A percentile compares a stretch with the other conserved stretches of the same genome.
These are phyloP conservation scores for Eutypella sp. DNA, from an alignment of 2,329 filamentous ascomycete genomes.

Conservation along the genomic window DNA sequence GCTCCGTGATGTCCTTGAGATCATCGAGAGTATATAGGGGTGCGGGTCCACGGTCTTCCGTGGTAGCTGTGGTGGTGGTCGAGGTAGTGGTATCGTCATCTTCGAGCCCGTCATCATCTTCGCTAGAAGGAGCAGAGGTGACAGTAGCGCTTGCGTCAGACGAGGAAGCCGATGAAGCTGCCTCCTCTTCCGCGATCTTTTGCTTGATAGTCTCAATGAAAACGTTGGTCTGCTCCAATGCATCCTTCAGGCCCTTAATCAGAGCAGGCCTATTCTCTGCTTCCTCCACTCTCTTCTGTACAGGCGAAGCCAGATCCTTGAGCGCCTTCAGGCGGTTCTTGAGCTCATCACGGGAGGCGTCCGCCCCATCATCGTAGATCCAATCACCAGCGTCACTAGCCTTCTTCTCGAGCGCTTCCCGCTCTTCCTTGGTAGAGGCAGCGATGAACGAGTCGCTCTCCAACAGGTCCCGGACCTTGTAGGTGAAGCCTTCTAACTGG, in stretches of 20 bases:
- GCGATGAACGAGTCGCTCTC: constrained; percentile 70
- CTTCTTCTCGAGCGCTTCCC: constrained; percentile 61
- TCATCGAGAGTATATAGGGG: constrained; percentile 71
- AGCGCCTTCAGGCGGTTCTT: constrained; percentile 72
- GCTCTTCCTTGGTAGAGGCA: constrained; percentile 64
- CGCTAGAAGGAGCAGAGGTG: constrained; percentile 41
- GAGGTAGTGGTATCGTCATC: constrained; percentile 51
- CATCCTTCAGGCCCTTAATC: constrained; percentile 61
- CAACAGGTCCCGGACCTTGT: constrained; percentile 78
- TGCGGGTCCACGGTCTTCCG: constrained; percentile 51
- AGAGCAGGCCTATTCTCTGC: constrained; percentile 64
- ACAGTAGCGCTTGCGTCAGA: constrained; percentile 36
- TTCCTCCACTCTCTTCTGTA: constrained; percentile 72
- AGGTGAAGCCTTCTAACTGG: constrained; percentile 89
- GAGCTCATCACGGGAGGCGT: constrained; percentile 70
- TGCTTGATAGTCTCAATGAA: constrained; percentile 66
- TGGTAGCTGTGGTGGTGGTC: constrained; percentile 35
- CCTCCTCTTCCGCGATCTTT: constrained; percentile 65
- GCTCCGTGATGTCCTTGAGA: constrained; percentile 57
- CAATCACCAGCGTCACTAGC: constrained; percentile 73
- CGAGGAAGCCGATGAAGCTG: constrained; percentile 47
- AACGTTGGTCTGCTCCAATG: constrained; percentile 66
- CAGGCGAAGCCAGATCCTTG: constrained; percentile 70
- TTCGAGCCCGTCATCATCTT: constrained; percentile 61
- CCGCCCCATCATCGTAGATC: constrained; percentile 80